A percentile compares a stretch with the other conserved stretches of the same genome.
These are phyloP conservation scores for Salvia sclarea DNA, from an alignment of 305 asterid genomes.

Conservation along the genomic window DNA sequence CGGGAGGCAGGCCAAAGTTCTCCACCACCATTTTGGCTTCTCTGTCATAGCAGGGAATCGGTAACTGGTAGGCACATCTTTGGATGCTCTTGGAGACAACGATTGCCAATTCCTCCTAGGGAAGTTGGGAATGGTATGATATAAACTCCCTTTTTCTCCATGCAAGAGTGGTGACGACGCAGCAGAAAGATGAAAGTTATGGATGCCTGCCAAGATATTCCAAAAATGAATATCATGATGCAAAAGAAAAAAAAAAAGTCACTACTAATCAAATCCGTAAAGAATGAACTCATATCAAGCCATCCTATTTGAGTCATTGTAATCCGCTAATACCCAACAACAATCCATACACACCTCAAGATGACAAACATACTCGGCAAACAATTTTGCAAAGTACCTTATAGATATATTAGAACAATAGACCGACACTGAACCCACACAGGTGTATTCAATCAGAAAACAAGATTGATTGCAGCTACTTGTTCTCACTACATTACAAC, in stretches of 20 bases:
- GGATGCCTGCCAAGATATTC: slow-evolving; percentile 31
- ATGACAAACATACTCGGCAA: not conserved
- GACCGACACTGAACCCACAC: not conserved
- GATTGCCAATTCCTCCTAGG: slow-evolving; percentile 30
- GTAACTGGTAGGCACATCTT: slow-evolving; percentile 50
- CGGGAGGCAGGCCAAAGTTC: slow-evolving; percentile 80
- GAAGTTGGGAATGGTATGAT: slow-evolving; percentile 32
- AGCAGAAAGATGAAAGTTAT: slow-evolving; percentile 38
- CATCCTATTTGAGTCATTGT: not conserved
- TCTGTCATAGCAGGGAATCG: slow-evolving; percentile 70
- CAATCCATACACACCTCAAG: not conserved
- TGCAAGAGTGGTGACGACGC: slow-evolving; percentile 40
- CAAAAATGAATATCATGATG: not conserved
- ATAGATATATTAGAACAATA: not conserved
- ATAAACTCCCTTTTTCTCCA: slow-evolving; percentile 49
- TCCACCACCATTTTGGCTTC: slow-evolving; percentile 91
- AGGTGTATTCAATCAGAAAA: not conserved
- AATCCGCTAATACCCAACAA: not conserved
- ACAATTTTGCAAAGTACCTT: not conserved
- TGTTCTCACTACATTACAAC: not conserved
- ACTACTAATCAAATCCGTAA: not conserved
- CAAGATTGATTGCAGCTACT: not conserved
- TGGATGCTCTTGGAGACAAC: slow-evolving; percentile 46
- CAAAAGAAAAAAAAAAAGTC: not conserved
- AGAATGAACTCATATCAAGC: not conserved